These are phyloP conservation scores for Melocanna baccifera DNA, from an alignment of 176 grass and related monocot species.

Conservation along the genomic window DNA sequence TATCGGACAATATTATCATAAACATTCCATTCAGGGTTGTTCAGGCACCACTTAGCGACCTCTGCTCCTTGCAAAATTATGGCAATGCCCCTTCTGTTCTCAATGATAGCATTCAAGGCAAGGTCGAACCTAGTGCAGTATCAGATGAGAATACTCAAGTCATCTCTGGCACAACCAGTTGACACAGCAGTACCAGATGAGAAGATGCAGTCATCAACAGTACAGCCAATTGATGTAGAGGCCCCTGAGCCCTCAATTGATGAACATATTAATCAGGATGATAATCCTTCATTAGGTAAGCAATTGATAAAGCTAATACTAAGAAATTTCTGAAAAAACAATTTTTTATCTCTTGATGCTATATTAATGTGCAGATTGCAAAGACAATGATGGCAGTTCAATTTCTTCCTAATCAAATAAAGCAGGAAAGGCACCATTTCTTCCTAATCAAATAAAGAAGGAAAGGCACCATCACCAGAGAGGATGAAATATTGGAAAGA, in stretches of 20 bases:
- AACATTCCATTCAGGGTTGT: slow-evolving; percentile 68
- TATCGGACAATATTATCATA: slow-evolving; percentile 22
- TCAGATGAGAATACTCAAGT: slow-evolving; percentile 15
- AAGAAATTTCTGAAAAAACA: background rate
- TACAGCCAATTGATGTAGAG: slow-evolving; percentile 29
- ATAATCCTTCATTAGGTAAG: slow-evolving; percentile 49
- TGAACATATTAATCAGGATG: slow-evolving; percentile 43
- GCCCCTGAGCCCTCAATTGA: slow-evolving; percentile 36
- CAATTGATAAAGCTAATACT: background rate
- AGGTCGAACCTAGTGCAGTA: background rate
- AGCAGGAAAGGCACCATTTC: too few species aligned
- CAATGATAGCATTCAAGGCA: slow-evolving; percentile 16
- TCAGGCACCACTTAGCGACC: slow-evolving; percentile 56
- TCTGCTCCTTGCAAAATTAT: slow-evolving; percentile 48
- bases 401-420: slow-evolving; percentile 40
- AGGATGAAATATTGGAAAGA: slow-evolving; percentile 73
- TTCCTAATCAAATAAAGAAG: too few species aligned
- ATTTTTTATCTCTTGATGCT: slow-evolving; percentile 22
- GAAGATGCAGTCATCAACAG: background rate
- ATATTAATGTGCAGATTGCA: slow-evolving; percentile 40
- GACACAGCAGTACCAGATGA: slow-evolving; percentile 22
- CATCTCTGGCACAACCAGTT: slow-evolving; percentile 1
- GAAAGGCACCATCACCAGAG: slow-evolving; percentile 54
- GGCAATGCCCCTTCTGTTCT: slow-evolving; percentile 22
- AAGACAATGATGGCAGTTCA: slow-evolving; percentile 31